Percentiles rank a stretch among this genome's conserved stretches.
Evolutionary conservation across 2,329 filamentous ascomycete species (phyloP).

Genomic region (Blumeria graminis): DNA sequence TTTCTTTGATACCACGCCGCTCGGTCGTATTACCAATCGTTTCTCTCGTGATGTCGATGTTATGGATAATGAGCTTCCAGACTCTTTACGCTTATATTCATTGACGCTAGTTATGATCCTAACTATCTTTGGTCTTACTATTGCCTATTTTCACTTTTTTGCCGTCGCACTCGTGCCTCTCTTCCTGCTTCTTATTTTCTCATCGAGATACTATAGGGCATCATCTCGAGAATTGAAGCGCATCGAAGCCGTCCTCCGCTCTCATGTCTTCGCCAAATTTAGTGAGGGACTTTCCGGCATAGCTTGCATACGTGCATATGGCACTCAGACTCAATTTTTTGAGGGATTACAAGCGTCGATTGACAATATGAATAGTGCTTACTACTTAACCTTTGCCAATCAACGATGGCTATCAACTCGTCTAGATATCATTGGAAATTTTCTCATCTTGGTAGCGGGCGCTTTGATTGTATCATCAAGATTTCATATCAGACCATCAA

Average conservation of each 20-base stretch:
- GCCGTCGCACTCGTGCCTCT: slow-evolving; percentile 44
- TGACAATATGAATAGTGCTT: slow-evolving; percentile 81
- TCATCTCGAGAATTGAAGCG: slow-evolving; percentile 89
- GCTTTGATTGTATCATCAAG: slow-evolving; percentile 82
- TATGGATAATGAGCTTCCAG: slow-evolving; percentile 81
- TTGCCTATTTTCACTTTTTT: slow-evolving; percentile 76
- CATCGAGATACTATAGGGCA: slow-evolving; percentile 67
- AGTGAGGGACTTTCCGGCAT: slow-evolving; percentile 68
- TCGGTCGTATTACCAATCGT: slow-evolving; percentile 86
- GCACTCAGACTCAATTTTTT: slow-evolving; percentile 52
- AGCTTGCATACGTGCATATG: slow-evolving; percentile 73
- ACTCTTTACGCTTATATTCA: slow-evolving; percentile 82
- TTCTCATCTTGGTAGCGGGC: slow-evolving; percentile 67
- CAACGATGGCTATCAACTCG: slow-evolving; percentile 80
- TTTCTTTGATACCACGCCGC: slow-evolving; percentile 91
- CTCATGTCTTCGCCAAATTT: slow-evolving; percentile 74
- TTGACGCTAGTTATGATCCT: slow-evolving; percentile 63
- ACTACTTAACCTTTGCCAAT: slow-evolving; percentile 87
- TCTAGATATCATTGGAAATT: slow-evolving; percentile 60
- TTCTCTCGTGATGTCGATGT: slow-evolving; percentile 91
- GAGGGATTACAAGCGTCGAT: slow-evolving; percentile 44
- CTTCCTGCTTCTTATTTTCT: slow-evolving; percentile 53
- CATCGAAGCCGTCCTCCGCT: slow-evolving; percentile 73
- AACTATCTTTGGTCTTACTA: slow-evolving; percentile 70
- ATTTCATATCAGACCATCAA: slow-evolving; percentile 65